Conservation (phyloP, 768 basidiomycete species). For the Suillus bovinus region DNA sequence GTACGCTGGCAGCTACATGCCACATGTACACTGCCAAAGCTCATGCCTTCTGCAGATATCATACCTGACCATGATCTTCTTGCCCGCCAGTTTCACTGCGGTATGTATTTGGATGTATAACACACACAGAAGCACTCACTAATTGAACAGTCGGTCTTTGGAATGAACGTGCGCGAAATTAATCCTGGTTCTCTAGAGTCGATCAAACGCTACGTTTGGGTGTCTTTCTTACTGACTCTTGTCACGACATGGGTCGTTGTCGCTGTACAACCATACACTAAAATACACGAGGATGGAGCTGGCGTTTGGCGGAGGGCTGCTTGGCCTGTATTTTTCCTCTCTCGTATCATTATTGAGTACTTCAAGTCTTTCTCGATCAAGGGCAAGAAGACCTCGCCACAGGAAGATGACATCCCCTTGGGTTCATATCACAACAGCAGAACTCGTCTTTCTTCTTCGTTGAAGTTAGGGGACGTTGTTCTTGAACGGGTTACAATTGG, state of each 20-base stretch:
- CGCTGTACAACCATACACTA: conserved; percentile 43
- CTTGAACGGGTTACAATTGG: not conserved
- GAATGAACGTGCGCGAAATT: conserved; percentile 33
- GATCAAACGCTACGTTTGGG: conserved; percentile 39
- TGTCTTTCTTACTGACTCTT: conserved; percentile 46
- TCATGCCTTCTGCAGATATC: conserved; percentile 39
- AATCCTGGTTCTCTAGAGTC: conserved; percentile 22
- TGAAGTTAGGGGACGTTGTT: not conserved
- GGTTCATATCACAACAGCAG: fast-evolving
- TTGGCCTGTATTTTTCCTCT: conserved; percentile 22
- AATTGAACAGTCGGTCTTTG: conserved; percentile 30
- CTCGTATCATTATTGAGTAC: not conserved
- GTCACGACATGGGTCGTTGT: conserved; percentile 51
- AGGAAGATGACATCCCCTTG: no score
- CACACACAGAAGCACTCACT: conserved; percentile 8
- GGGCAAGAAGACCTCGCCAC: not conserved
- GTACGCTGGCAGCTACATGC: conserved; percentile 10
- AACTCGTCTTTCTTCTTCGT: not conserved
- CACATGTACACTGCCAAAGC: not conserved
- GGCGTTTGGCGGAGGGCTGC: conserved; percentile 13
- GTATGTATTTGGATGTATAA: conserved; percentile 16
- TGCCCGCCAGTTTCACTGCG: conserved; percentile 51
- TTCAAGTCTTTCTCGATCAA: not conserved
- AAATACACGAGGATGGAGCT: conserved; percentile 18
- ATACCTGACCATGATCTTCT: conserved; percentile 61